These are phyloP conservation scores for Anacardium occidentale DNA, from an alignment of 345 rosid genomes.

Conservation along the genomic window DNA sequence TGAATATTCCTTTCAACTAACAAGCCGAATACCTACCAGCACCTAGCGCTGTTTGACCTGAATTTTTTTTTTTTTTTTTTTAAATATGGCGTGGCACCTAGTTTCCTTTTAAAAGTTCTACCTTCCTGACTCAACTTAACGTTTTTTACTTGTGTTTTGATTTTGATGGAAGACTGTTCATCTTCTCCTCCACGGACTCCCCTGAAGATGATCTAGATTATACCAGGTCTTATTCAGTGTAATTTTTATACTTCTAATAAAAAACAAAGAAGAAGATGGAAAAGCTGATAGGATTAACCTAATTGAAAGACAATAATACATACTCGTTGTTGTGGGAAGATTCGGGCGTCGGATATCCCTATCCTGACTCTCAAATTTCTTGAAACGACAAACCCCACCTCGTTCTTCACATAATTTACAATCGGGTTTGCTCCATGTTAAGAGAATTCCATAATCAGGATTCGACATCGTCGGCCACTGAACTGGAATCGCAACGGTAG, in stretches of 20 bases:
- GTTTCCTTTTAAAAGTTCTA: neutral
- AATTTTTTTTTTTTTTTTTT: no score
- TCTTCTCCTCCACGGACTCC: no score
- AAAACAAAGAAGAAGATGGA: no score
- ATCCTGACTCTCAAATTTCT: neutral
- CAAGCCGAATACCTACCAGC: no score
- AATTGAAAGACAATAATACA: no score
- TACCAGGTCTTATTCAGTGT: no score
- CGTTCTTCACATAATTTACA: constrained; percentile 35
- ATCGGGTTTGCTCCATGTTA: constrained; percentile 43
- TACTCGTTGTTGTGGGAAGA: neutral
- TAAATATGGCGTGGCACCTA: neutral
- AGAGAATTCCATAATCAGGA: constrained; percentile 5
- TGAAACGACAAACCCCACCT: constrained; percentile 40
- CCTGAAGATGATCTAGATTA: no score
- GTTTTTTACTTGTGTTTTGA: neutral
- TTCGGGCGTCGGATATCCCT: constrained; percentile 29
- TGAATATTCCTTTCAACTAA: no score
- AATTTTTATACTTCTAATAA: no score
- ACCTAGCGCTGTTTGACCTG: no score
- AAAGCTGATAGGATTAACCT: no score
- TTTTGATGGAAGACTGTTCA: neutral
- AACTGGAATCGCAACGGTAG: constrained; percentile 25
- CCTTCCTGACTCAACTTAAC: neutral
- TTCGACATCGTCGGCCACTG: constrained; percentile 6